Evolutionary conservation across 148 eudicot genomes (phyloP).

Genomic region (Chenopodium formosanum): DNA sequence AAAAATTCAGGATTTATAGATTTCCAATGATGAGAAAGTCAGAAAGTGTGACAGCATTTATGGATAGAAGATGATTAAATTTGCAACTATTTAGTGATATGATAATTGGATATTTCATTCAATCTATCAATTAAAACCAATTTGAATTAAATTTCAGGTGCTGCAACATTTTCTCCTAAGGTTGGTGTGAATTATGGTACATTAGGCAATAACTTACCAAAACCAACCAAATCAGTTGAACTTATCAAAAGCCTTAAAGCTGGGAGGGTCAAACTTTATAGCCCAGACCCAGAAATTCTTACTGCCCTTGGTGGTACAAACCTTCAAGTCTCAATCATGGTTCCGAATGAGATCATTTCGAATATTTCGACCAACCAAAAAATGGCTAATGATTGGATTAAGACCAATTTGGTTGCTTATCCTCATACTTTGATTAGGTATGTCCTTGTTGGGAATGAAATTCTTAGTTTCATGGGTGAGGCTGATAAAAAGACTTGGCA

Average conservation of each 20-base stretch:
- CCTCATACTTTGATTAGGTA: constrained; percentile 68
- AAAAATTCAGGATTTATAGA: not conserved
- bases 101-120: not conserved
- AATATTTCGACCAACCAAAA: constrained; percentile 67
- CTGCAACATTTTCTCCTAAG: constrained; percentile 37
- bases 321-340: constrained; percentile 72
- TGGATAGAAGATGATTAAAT: not conserved
- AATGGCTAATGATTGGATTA: constrained; percentile 70
- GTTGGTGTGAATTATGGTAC: constrained; percentile 66
- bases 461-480: constrained; percentile 47
- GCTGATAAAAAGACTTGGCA: constrained; percentile 38
- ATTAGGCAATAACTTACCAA: constrained; percentile 75
- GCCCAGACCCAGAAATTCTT: constrained; percentile 59
- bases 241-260: constrained; percentile 65
- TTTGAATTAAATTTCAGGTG: constrained; percentile 39
- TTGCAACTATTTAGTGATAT: not conserved
- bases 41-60: not conserved
- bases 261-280: constrained; percentile 70
- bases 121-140: not conserved
- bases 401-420: constrained; percentile 53
- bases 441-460: constrained; percentile 85
- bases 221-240: constrained; percentile 48
- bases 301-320: constrained; percentile 52
- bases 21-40: not conserved
- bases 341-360: constrained; percentile 69